Conservation (phyloP, 2,329 filamentous ascomycete species). For the Paraconiothyrium sp. region DNA sequence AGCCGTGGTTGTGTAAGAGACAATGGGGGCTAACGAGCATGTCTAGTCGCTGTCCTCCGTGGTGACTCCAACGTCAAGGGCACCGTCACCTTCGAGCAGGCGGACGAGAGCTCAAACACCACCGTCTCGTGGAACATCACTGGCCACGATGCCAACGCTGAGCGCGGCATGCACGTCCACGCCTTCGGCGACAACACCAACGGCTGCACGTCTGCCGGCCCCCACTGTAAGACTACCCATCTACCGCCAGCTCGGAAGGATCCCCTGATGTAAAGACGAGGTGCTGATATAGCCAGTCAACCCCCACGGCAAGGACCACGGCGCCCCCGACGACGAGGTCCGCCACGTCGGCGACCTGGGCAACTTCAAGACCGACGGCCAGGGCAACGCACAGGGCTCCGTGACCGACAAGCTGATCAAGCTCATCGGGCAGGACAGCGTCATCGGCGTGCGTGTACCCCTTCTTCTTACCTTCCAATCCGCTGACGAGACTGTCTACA, state of each 20-base stretch:
- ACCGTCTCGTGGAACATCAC: slow-evolving; percentile 91
- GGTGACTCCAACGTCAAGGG: slow-evolving; percentile 96
- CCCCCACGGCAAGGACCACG: slow-evolving; percentile 91
- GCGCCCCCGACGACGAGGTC: slow-evolving; percentile 80
- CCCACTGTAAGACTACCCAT: slow-evolving; percentile 78
- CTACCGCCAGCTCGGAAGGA: background rate
- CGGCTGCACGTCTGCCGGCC: slow-evolving; percentile 97
- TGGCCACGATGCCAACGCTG: slow-evolving; percentile 91
- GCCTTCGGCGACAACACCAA: slow-evolving; percentile 99
- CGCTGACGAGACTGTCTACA: slow-evolving; percentile 46
- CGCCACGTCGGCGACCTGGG: slow-evolving; percentile 98
- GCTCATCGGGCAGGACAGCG: slow-evolving; percentile 94
- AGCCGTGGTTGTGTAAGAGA: background rate
- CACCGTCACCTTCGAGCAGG: slow-evolving; percentile 95
- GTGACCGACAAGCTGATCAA: slow-evolving; percentile 85
- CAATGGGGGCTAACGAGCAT: slow-evolving; percentile 10
- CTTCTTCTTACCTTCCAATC: background rate
- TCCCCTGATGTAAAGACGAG: background rate
- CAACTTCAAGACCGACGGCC: slow-evolving; percentile 93
- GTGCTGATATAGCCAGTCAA: slow-evolving; percentile 73
- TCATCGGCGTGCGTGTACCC: slow-evolving; percentile 78
- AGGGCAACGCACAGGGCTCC: slow-evolving; percentile 88
- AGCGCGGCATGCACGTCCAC: slow-evolving; percentile 99
- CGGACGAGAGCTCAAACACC: slow-evolving; percentile 80
- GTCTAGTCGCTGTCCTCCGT: slow-evolving; percentile 89